phyloP scores from a whole-genome alignment of 2,329 filamentous ascomycete species.

The Apiospora malaysiana region DNA sequence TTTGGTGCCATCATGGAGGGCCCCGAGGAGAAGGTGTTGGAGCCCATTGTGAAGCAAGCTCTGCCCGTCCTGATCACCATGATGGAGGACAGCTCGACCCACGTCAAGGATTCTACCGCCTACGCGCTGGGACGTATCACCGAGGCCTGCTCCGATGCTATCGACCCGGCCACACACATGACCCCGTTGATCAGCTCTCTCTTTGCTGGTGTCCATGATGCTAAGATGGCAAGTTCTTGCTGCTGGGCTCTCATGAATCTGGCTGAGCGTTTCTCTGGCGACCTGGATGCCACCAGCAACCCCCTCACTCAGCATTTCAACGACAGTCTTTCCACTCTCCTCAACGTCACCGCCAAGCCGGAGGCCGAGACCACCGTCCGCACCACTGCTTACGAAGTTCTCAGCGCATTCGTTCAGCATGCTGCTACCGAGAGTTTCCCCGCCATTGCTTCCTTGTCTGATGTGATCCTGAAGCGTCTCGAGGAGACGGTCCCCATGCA shows the following conservation, averaged over 20 bases:
- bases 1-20: slow-evolving; percentile 99
- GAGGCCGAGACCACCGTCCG: slow-evolving; percentile 88
- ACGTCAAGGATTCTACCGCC: slow-evolving; percentile 94
- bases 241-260: slow-evolving; percentile 99
- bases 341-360: slow-evolving; percentile 81
- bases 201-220: slow-evolving; percentile 87
- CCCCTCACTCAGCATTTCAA: slow-evolving; percentile 91
- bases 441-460: slow-evolving; percentile 81
- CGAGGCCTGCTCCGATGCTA: slow-evolving; percentile 88
- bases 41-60: slow-evolving; percentile 94
- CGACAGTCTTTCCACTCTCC: slow-evolving; percentile 83
- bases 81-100: slow-evolving; percentile 89
- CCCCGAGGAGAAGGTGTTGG: slow-evolving; percentile 88
- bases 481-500: slow-evolving; percentile 91
- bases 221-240: slow-evolving; percentile 97
- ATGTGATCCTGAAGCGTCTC: slow-evolving; percentile 87
- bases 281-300: slow-evolving; percentile 78
- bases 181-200: slow-evolving; percentile 85
- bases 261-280: slow-evolving; percentile 91
- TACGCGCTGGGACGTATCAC: slow-evolving; percentile 96
- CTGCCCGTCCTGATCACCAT: slow-evolving; percentile 86
- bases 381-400: slow-evolving; percentile 95
- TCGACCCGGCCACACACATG: slow-evolving; percentile 84
- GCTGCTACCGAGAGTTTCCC: slow-evolving; percentile 84
- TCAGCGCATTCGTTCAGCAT: slow-evolving; percentile 93